phyloP scores from a whole-genome alignment of 106 monocot genomes.

The Dendrobium nobile region DNA sequence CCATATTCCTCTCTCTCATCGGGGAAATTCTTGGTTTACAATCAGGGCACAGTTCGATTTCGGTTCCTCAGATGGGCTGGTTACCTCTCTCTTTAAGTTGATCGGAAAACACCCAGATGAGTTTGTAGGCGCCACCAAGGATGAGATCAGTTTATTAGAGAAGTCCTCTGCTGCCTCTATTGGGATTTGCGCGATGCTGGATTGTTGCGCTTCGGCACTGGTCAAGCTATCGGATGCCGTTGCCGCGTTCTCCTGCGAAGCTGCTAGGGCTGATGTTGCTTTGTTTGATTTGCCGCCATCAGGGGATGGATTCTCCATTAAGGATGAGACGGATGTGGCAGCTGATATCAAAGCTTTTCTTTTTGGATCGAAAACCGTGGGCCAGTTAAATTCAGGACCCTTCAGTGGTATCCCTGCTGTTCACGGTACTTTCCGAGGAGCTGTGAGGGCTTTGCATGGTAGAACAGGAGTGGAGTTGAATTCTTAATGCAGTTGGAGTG shows the following conservation, averaged over 20 bases:
- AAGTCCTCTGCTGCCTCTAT: constrained; percentile 21
- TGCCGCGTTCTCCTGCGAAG: constrained; percentile 84
- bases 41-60: constrained; percentile 40
- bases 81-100: constrained; percentile 33
- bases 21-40: constrained; percentile 26
- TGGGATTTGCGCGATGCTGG: constrained; percentile 57
- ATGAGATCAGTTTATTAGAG: constrained; percentile 39
- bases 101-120: constrained; percentile 23
- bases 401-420: constrained; percentile 52
- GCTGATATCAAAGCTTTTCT: constrained; percentile 64
- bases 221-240: constrained; percentile 55
- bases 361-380: constrained; percentile 65
- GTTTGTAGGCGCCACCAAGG: constrained; percentile 18
- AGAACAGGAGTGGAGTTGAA: constrained; percentile 58
- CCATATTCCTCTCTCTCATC: constrained; percentile 31
- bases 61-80: constrained; percentile 32
- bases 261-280: constrained; percentile 35
- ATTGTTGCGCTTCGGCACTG: constrained; percentile 46
- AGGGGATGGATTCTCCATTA: constrained; percentile 64
- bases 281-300: constrained; percentile 58
- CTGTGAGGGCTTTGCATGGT: constrained; percentile 50
- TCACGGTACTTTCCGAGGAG: constrained; percentile 58
- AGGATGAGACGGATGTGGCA: constrained; percentile 71
- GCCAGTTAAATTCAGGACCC: constrained; percentile 18
- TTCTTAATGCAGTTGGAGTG: constrained; percentile 17